Conservation (phyloP, 106 monocot genomes). For the Acanthochlamys bracteata region DNA sequence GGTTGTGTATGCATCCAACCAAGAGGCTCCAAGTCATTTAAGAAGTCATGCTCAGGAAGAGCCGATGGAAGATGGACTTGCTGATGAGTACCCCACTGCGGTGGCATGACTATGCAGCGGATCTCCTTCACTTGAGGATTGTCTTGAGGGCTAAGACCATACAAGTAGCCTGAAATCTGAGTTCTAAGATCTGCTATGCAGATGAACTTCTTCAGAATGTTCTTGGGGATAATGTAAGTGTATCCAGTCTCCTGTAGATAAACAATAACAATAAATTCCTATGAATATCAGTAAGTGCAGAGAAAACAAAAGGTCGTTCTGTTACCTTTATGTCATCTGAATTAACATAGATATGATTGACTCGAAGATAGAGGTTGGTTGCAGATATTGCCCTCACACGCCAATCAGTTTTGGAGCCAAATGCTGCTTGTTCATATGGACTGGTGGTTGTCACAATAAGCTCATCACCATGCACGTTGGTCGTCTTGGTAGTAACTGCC, state of each 20-base stretch:
- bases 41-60: constrained; percentile 98
- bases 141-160: constrained; percentile 94
- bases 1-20: constrained; percentile 99
- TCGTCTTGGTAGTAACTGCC: constrained; percentile 91
- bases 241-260: constrained; percentile 86
- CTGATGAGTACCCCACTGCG: constrained; percentile 96
- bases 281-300: not conserved
- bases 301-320: no score
- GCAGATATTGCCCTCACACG: constrained; percentile 95
- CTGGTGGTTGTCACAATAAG: constrained; percentile 98
- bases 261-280: not conserved
- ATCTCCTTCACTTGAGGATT: constrained; percentile 99
- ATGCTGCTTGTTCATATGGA: constrained; percentile 90
- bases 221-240: constrained; percentile 99
- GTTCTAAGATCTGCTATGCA: constrained; percentile 97
- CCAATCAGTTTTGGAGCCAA: constrained; percentile 92
- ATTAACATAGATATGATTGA: constrained; percentile 98
- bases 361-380: constrained; percentile 93
- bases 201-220: constrained; percentile 96
- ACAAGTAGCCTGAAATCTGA: constrained; percentile 87
- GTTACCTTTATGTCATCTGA: constrained; percentile 98
- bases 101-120: constrained; percentile 82
- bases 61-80: constrained; percentile 86
- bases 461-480: constrained; percentile 98
- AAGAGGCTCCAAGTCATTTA: constrained; percentile 93